Evolutionary conservation across 2,329 filamentous ascomycete species (phyloP).

Genomic region (Verticillium nubilum): DNA sequence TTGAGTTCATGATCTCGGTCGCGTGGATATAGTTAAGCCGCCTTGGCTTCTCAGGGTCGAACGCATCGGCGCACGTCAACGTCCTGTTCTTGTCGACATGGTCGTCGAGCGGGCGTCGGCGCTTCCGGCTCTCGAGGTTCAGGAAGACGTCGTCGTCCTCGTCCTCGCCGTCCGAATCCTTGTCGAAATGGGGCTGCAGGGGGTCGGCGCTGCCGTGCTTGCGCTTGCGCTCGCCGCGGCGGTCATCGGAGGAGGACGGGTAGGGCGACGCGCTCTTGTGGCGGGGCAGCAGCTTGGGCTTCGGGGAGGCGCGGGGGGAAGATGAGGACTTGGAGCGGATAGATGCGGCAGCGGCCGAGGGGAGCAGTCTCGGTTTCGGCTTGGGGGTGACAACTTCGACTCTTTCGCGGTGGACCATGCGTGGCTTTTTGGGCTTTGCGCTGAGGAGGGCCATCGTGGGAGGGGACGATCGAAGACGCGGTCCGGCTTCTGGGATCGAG

Average conservation of each 20-base stretch:
- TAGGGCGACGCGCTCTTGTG: constrained; percentile 37
- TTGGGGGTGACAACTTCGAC: constrained; percentile 36
- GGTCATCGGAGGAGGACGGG: constrained; percentile 24
- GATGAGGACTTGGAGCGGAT: constrained; percentile 27
- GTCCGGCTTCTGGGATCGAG: background rate
- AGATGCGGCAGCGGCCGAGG: constrained; percentile 20
- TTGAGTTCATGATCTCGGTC: constrained; percentile 29
- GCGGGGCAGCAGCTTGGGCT: constrained; percentile 25
- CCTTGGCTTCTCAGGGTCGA: constrained; percentile 28
- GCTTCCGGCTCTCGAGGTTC: constrained; percentile 40
- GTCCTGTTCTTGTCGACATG: constrained; percentile 39
- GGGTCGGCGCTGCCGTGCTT: constrained; percentile 10
- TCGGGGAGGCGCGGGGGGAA: constrained; percentile 33
- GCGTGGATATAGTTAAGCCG: constrained; percentile 50
- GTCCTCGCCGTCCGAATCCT: constrained; percentile 44
- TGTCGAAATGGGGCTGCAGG: constrained; percentile 35
- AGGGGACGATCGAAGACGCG: background rate
- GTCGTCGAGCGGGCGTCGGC: constrained; percentile 36
- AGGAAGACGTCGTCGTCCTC: constrained; percentile 31
- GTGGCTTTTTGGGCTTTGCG: constrained; percentile 41
- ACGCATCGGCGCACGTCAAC: constrained; percentile 39
- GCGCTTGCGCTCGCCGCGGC: constrained; percentile 10
- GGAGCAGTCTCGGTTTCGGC: constrained; percentile 28
- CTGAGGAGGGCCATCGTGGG: constrained; percentile 28
- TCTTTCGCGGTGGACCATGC: constrained; percentile 47